Base-by-base conservation (phyloP, 2,329 filamentous ascomycete genomes). In the Boeremia lycopersici region DNA sequence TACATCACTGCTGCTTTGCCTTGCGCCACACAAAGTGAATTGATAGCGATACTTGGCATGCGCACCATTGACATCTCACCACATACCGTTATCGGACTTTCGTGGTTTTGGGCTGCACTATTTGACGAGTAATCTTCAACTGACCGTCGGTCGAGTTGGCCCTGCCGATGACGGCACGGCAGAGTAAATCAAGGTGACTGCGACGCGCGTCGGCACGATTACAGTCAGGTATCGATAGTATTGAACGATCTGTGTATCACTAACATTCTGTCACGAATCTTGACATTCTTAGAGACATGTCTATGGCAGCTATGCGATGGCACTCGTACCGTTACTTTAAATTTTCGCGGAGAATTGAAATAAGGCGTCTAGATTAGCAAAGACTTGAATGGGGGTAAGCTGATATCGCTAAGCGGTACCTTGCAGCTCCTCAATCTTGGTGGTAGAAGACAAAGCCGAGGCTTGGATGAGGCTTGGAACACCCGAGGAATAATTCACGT, bases 371-470 rank as follows among this genome's bases (percentile, higher is more conserved):
- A 81, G 71, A 2, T 81, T 64, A 56, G 80, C 79, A 2, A 77
- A 77, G 11, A 72, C 77, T 23, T 77, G 81, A 60, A 81, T 81
- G 10, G 81, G 78, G 3, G 63, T 56, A n/a, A 64, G 56, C 11
- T 63, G 36, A 40, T 64, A 66, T 5, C 19, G 5, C 3, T 23
- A 23, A 23, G 19, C 19, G 19, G 19, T 23, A 23, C 19, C 19
- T 23, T 23, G 19, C 19, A 78, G 63, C 1, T 61, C 19, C 5
- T 63, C 43, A 1, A 78, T 60, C 5, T 71, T 67, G 1, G 69
- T 54, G 17, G 78, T 59, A 2, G 67, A 68, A 0, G 61, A 63
- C 4, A 49, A 52, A 3, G 68, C 65, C 62, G 74, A 71, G 0
- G 68, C 64, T 1, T 34, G 25, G 28, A n/a, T n/a, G n/a, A n/a